Evolutionary conservation across 2,329 filamentous ascomycete genomes (phyloP).

Genomic region (Trichophyton benhamiae): DNA sequence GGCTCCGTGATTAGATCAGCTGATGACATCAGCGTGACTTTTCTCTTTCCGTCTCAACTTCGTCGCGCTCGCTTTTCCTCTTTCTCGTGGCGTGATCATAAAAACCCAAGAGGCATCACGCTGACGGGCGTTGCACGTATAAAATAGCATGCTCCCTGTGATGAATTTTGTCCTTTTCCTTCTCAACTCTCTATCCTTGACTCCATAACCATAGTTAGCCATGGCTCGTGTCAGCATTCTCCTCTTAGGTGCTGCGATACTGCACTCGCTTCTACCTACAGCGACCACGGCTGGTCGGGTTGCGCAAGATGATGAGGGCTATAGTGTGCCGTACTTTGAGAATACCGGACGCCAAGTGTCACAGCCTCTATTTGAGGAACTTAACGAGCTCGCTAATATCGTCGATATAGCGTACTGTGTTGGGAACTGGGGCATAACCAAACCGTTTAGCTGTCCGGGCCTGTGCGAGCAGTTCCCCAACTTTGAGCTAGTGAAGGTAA

Average conservation of each 20-base stretch:
- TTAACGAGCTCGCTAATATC: constrained; percentile 79
- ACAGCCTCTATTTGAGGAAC: constrained; percentile 56
- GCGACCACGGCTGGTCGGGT: not conserved
- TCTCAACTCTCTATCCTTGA: not conserved
- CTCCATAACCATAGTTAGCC: not conserved
- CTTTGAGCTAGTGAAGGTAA: constrained; percentile 59
- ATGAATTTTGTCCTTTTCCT: not conserved
- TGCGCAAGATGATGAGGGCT: not conserved
- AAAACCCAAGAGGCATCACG: not conserved
- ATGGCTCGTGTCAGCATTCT: not conserved
- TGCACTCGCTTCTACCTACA: not conserved
- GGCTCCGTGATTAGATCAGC: not conserved
- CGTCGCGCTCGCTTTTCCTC: not conserved
- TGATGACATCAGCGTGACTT: not conserved
- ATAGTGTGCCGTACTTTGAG: not conserved
- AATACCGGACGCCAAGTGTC: constrained; percentile 37
- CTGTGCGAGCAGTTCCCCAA: constrained; percentile 72
- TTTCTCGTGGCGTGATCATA: not conserved
- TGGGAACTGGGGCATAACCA: constrained; percentile 64
- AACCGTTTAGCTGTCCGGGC: constrained; percentile 74
- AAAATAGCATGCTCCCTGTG: not conserved
- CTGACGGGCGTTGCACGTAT: not conserved
- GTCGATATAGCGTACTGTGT: constrained; percentile 95
- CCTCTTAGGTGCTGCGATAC: not conserved
- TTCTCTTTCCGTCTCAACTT: not conserved